Evolutionary conservation across 306 rosid species (phyloP).

Genomic region (Comarum palustre): DNA sequence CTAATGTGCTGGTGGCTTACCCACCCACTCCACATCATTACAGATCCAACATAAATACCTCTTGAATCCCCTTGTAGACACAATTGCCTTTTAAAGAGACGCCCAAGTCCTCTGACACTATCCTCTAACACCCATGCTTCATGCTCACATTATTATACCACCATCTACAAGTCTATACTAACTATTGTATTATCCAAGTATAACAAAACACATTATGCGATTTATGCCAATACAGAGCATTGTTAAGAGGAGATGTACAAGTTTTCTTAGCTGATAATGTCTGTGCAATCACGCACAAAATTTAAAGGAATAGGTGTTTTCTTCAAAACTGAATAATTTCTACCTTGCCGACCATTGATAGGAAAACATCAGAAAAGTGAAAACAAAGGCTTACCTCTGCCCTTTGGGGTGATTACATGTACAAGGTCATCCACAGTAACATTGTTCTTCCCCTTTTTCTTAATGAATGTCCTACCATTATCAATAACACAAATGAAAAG

Average conservation of each 20-base stretch:
- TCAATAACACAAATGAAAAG: background rate
- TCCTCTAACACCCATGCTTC: background rate
- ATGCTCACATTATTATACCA: background rate
- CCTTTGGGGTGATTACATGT: constrained; percentile 82
- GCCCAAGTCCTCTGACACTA: constrained; percentile 2
- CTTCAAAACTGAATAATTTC: background rate
- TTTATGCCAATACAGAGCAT: background rate
- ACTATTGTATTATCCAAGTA: background rate
- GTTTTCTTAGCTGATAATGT: background rate
- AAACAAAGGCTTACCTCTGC: constrained; percentile 60
- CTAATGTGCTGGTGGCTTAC: background rate
- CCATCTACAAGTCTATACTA: background rate
- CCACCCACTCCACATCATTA: background rate
- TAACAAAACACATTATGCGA: background rate
- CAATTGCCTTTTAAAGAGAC: background rate
- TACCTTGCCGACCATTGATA: background rate
- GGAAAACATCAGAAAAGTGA: background rate
- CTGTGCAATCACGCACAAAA: background rate
- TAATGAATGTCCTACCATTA: constrained; percentile 53
- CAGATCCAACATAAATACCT: background rate
- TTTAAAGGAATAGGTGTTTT: background rate
- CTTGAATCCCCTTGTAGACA: background rate
- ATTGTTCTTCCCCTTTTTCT: constrained; percentile 81
- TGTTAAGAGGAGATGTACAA: background rate
- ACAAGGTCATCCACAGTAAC: constrained; percentile 83